Evolutionary conservation across 2,329 filamentous ascomycete species (phyloP).

Genomic region (Cladosporium halotolerans): DNA sequence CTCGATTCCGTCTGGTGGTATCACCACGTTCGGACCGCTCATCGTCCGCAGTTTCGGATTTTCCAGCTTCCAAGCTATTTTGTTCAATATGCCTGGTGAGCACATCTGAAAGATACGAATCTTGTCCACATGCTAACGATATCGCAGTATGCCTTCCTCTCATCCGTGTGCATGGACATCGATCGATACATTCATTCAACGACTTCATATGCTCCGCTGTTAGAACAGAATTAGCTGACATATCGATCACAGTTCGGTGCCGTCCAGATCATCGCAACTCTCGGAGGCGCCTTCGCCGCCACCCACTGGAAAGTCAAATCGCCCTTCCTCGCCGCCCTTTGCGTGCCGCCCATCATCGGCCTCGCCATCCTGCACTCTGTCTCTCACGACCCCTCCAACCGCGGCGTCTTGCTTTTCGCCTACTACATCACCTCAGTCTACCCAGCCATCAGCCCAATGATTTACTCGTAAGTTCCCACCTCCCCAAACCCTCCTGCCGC

Average conservation of each 20-base stretch:
- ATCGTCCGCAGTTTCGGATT: constrained; percentile 56
- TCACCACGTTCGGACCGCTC: constrained; percentile 53
- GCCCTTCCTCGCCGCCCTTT: constrained; percentile 48
- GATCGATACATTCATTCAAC: too few relatives aligned
- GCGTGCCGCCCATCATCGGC: constrained; percentile 52
- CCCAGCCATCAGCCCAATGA: constrained; percentile 54
- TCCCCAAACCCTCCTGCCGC: neutral
- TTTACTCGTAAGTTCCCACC: constrained; percentile 35
- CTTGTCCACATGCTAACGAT: too few relatives aligned
- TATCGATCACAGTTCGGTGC: constrained; percentile 47
- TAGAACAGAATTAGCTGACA: neutral
- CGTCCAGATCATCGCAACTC: constrained; percentile 54
- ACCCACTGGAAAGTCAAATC: constrained; percentile 51
- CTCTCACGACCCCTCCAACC: constrained; percentile 40
- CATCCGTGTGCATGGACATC: too few relatives aligned
- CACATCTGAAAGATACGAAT: too few relatives aligned
- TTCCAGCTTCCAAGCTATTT: constrained; percentile 49
- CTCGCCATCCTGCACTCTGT: constrained; percentile 49
- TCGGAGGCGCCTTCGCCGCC: constrained; percentile 52
- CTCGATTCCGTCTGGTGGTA: constrained; percentile 53
- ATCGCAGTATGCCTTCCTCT: too few relatives aligned
- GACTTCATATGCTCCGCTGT: too few relatives aligned
- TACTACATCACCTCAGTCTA: constrained; percentile 58
- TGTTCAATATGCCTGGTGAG: constrained; percentile 49
- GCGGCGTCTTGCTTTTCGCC: constrained; percentile 48